Conservation (phyloP, 2,329 filamentous ascomycete species). For the Ophiostoma quercus region DNA sequence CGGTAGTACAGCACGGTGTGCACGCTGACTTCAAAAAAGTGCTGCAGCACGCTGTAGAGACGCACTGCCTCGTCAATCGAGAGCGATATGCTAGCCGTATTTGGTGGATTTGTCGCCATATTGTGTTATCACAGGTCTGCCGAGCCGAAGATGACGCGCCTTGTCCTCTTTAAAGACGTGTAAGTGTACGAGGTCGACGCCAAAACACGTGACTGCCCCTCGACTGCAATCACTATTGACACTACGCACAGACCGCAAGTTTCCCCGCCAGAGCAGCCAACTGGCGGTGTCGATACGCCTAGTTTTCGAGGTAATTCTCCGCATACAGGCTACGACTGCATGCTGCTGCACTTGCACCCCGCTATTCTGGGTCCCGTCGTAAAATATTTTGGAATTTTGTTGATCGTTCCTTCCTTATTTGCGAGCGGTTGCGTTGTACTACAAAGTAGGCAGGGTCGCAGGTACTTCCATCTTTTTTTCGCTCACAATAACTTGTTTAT, state of each 20-base stretch:
- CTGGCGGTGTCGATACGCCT: slow-evolving; percentile 3
- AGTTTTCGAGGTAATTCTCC: not conserved
- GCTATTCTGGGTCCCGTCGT: slow-evolving; percentile 1
- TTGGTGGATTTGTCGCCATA: not conserved
- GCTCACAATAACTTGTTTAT: not conserved
- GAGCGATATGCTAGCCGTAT: slow-evolving; percentile 3
- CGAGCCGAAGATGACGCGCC: not conserved
- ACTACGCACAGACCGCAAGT: slow-evolving; percentile 22
- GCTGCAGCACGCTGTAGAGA: slow-evolving; percentile 65
- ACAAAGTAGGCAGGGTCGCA: not conserved
- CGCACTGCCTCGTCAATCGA: slow-evolving; percentile 38
- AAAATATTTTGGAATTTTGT: not conserved
- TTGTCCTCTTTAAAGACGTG: not conserved
- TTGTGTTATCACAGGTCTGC: not conserved
- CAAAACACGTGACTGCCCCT: slow-evolving; percentile 25
- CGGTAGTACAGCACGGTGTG: slow-evolving; percentile 85
- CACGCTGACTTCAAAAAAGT: slow-evolving; percentile 75
- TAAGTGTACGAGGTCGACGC: slow-evolving; percentile 16
- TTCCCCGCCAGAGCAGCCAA: slow-evolving; percentile 7
- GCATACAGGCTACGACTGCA: not conserved
- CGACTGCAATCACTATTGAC: not conserved
- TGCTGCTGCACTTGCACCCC: slow-evolving; percentile 1
- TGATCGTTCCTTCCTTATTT: slow-evolving; percentile 11
- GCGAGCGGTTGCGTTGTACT: not conserved
- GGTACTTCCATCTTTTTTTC: not conserved